Evolutionary conservation across 2,329 filamentous ascomycete genomes (phyloP), one percentile per base, ranked within the genome.

Genomic region (Hypoxylon rubiginosum): DNA sequence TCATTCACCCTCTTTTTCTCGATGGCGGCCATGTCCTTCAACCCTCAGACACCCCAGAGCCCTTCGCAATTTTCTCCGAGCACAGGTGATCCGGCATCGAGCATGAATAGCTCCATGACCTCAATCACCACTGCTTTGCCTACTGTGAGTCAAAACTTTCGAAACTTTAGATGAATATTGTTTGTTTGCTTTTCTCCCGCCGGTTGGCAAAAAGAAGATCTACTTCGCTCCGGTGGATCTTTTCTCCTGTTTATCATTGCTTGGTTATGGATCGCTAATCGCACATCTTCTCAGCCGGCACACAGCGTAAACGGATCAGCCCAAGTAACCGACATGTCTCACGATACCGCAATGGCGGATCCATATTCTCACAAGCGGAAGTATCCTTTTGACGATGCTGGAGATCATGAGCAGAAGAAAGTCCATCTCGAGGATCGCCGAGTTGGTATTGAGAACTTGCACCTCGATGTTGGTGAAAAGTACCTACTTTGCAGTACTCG

Each of bases 11-110:
- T 58, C n/a, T 53, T 39, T 67, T 39, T 73, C 72, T 77, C 78
- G 74, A 79, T 76, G 74, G 77, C 79, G 81, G 85, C 79, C 79
- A 90, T 90, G 87, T 88, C 86, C 81, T 89, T 87, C 83, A 87
- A 90, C 78, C 88, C 88, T 73, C 87, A 87, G 75, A 90, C 88
- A 73, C 88, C 88, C 77, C 88, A 90, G 83, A 90, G 88, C 78
- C 88, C 88, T 76, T 89, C 86, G 76, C 86, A 88, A 77, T 82
- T 84, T 75, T 88, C 86, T 71, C 85, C 86, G 69, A 84, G 81
- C 73, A 85, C 82, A 71, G 84, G 82, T 76, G 85, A 86, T 73
- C 80, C 79, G 71, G 80, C 79, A 73, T 81, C 81, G 64, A 86
- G 83, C 80, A 81, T 82, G 76, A 82, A 82, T 72, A 82, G 79